Evolutionary conservation across 805 yeast genomes (phyloP).

Genomic region (Ogataea polymorpha): DNA sequence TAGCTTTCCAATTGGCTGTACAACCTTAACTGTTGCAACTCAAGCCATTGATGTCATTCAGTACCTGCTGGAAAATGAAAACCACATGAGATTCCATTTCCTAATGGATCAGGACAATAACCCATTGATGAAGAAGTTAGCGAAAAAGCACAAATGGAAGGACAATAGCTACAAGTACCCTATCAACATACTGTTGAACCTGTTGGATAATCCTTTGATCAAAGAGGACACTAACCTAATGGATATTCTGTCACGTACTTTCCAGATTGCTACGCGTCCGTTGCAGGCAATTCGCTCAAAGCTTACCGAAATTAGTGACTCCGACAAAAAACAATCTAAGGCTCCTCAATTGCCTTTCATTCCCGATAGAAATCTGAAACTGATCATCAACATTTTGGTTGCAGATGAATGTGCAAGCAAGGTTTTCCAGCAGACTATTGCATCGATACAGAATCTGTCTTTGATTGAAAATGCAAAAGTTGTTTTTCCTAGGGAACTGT

Average conservation of each 20-base stretch:
- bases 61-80: constrained; percentile 62
- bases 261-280: constrained; percentile 77
- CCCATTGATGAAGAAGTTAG: constrained; percentile 37
- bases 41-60: constrained; percentile 77
- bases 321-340: constrained; percentile 20
- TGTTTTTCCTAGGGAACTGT: constrained; percentile 64
- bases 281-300: constrained; percentile 46
- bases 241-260: constrained; percentile 71
- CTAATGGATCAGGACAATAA: constrained; percentile 71
- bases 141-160: constrained; percentile 35
- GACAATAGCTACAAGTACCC: constrained; percentile 60
- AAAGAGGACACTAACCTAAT: constrained; percentile 70
- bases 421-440: constrained; percentile 79
- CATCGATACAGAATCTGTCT: constrained; percentile 75
- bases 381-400: constrained; percentile 63
- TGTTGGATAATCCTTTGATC: constrained; percentile 62
- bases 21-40: constrained; percentile 69
- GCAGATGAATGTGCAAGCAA: constrained; percentile 82
- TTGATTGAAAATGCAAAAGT: constrained; percentile 57
- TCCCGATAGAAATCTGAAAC: constrained; percentile 57
- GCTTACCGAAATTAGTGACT: constrained; percentile 35
- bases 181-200: constrained; percentile 59
- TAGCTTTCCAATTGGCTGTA: constrained; percentile 54
- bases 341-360: constrained; percentile 53
- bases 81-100: constrained; percentile 69